Evolutionary conservation across 148 eudicot species (phyloP).

Genomic region (Chenopodium suecicum): DNA sequence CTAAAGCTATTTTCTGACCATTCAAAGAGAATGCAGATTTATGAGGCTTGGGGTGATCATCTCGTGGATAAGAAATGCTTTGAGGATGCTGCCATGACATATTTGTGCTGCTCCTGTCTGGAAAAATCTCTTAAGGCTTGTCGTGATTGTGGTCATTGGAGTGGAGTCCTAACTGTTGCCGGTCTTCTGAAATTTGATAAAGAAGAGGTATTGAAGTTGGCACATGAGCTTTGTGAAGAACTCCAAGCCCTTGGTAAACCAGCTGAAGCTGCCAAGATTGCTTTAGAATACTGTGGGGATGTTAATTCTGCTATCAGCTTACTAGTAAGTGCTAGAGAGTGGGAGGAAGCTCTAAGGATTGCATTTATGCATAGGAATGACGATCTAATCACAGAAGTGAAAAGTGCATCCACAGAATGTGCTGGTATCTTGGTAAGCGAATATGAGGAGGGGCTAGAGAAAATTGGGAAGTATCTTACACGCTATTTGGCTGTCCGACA

Average conservation of each 20-base stretch:
- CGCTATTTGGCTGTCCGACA: slow-evolving; percentile 96
- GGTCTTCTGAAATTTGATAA: slow-evolving; percentile 74
- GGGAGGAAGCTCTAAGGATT: slow-evolving; percentile 94
- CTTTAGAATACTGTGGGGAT: slow-evolving; percentile 92
- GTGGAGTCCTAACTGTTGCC: slow-evolving; percentile 79
- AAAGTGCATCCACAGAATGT: slow-evolving; percentile 71
- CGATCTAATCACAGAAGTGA: slow-evolving; percentile 60
- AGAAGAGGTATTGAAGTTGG: slow-evolving; percentile 69
- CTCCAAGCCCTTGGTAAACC: slow-evolving; percentile 90
- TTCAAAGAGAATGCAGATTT: slow-evolving; percentile 54
- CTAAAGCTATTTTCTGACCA: slow-evolving; percentile 61
- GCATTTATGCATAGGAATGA: slow-evolving; percentile 65
- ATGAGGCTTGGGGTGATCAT: slow-evolving; percentile 97
- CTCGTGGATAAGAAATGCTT: slow-evolving; percentile 64
- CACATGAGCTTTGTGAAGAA: slow-evolving; percentile 88
- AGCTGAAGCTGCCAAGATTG: slow-evolving; percentile 85
- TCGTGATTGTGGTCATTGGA: slow-evolving; percentile 83
- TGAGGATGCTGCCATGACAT: slow-evolving; percentile 92
- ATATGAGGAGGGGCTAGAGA: slow-evolving; percentile 82
- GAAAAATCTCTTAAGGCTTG: slow-evolving; percentile 91
- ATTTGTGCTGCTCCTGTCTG: slow-evolving; percentile 62
- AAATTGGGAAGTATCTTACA: slow-evolving; percentile 84
- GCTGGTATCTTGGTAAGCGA: slow-evolving; percentile 58
- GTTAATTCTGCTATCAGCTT: slow-evolving; percentile 53
- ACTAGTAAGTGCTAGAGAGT: slow-evolving; percentile 76